These are phyloP conservation scores for Trichosporon coremiiforme DNA, from an alignment of 1,284 basidiomycete genomes.

Conservation along the genomic window DNA sequence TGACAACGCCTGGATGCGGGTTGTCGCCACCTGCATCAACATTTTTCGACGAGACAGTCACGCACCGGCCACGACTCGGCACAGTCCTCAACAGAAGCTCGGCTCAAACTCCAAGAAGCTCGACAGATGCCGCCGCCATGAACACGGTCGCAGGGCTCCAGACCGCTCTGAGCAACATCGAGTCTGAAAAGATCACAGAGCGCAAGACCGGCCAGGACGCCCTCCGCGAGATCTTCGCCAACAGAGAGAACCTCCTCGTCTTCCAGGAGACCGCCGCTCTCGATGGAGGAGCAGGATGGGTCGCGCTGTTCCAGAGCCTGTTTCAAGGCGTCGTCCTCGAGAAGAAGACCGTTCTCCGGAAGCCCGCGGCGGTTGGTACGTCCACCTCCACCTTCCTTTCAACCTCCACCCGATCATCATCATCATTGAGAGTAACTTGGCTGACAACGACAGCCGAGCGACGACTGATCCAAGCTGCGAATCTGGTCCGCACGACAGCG, in stretches of 20 bases:
- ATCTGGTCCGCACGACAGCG: slow-evolving; percentile 44
- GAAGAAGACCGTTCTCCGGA: slow-evolving; percentile 61
- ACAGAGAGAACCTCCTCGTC: slow-evolving; percentile 61
- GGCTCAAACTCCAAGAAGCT: not conserved
- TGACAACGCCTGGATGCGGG: not conserved
- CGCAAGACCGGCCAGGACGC: slow-evolving; percentile 67
- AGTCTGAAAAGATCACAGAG: slow-evolving; percentile 70
- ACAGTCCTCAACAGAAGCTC: slow-evolving; percentile 6
- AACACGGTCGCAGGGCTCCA: slow-evolving; percentile 46
- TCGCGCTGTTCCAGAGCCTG: slow-evolving; percentile 70
- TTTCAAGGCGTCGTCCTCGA: slow-evolving; percentile 70
- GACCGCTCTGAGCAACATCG: slow-evolving; percentile 62
- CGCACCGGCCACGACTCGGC: not conserved
- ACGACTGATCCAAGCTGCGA: slow-evolving; percentile 31
- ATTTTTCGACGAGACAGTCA: not conserved
- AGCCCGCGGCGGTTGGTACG: slow-evolving; percentile 51
- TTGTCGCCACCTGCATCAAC: slow-evolving; percentile 3
- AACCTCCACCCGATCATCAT: not conserved
- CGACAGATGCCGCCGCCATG: slow-evolving; percentile 24
- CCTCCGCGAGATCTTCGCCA: slow-evolving; percentile 67
- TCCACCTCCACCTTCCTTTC: not conserved
- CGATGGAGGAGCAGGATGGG: slow-evolving; percentile 64
- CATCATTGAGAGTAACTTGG: no score
- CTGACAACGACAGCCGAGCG: slow-evolving; percentile 20
- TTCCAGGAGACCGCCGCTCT: slow-evolving; percentile 54